These are phyloP conservation scores for Exutisphaerella laricina DNA, from an alignment of 2,329 filamentous ascomycete genomes.

Conservation along the genomic window DNA sequence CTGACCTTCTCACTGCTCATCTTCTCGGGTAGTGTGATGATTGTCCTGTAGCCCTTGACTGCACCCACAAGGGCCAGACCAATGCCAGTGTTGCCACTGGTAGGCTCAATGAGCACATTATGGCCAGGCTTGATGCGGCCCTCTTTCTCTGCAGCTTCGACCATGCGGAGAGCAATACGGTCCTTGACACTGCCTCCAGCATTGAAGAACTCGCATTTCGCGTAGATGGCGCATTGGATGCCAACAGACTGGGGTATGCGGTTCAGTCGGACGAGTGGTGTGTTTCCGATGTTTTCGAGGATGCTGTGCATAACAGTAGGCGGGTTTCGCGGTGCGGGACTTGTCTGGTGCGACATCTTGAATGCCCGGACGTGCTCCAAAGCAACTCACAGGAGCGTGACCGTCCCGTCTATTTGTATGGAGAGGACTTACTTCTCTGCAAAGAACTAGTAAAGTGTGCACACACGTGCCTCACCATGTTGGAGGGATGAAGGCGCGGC, in stretches of 20 bases:
- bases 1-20: slow-evolving; percentile 99
- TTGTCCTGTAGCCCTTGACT: slow-evolving; percentile 96
- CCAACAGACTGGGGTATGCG: slow-evolving; percentile 86
- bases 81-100: slow-evolving; percentile 96
- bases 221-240: slow-evolving; percentile 60
- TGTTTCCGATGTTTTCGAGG: slow-evolving; percentile 87
- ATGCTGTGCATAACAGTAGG: slow-evolving; percentile 60
- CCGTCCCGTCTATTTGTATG: too few relatives aligned
- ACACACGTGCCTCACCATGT: too few relatives aligned
- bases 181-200: slow-evolving; percentile 85
- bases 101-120: slow-evolving; percentile 87
- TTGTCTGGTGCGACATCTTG: slow-evolving; percentile 33
- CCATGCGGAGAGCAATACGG: slow-evolving; percentile 94
- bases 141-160: slow-evolving; percentile 85
- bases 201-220: slow-evolving; percentile 39
- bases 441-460: too few relatives aligned
- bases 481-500: too few relatives aligned
- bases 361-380: too few relatives aligned
- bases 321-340: slow-evolving; percentile 45
- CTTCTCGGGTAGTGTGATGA: slow-evolving; percentile 98
- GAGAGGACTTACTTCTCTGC: too few relatives aligned
- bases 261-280: slow-evolving; percentile 90
- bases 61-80: slow-evolving; percentile 89
- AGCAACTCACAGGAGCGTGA: too few relatives aligned
- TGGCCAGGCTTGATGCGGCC: slow-evolving; percentile 96